phyloP scores from a whole-genome alignment of 495 filamentous ascomycete species.

The Letharia lupina region DNA sequence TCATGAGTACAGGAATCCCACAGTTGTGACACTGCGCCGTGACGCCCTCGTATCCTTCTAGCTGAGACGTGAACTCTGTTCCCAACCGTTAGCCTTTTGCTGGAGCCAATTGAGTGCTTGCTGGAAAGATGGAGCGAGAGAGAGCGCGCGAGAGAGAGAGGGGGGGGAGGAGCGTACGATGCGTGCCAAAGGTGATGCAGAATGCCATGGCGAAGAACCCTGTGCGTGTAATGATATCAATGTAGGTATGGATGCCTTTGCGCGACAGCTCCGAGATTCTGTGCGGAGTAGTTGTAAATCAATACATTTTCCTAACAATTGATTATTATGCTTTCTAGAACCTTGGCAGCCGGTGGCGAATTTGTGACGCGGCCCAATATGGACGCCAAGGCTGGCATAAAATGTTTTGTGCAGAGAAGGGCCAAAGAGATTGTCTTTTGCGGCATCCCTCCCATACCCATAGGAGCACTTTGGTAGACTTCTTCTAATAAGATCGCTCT shows the following conservation, averaged over 20 bases:
- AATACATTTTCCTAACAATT: no score
- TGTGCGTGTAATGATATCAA: not conserved
- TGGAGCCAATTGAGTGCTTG: slow-evolving; percentile 5
- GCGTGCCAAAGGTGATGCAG: slow-evolving; percentile 49
- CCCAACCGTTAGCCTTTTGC: slow-evolving; percentile 9
- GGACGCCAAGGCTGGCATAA: not conserved
- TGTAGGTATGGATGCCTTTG: not conserved
- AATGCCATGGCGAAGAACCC: slow-evolving; percentile 37
- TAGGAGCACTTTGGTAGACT: no score
- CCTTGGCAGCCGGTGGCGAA: not conserved
- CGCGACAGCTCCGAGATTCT: not conserved
- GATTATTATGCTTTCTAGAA: not conserved
- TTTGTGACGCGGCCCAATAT: not conserved
- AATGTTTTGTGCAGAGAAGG: not conserved
- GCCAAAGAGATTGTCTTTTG: no score
- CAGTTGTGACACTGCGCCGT: slow-evolving; percentile 49
- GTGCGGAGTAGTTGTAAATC: no score
- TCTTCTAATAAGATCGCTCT: no score
- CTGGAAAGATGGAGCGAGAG: slow-evolving; percentile 4
- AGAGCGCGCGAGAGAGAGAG: not conserved
- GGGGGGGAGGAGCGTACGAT: slow-evolving; percentile 29
- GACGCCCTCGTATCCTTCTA: slow-evolving; percentile 48
- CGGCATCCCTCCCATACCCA: no score
- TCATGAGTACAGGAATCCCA: slow-evolving; percentile 23
- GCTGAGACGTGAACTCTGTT: slow-evolving; percentile 44